These are phyloP conservation scores for Pugionium dolabratum DNA, from an alignment of 345 rosid genomes.

Conservation along the genomic window DNA sequence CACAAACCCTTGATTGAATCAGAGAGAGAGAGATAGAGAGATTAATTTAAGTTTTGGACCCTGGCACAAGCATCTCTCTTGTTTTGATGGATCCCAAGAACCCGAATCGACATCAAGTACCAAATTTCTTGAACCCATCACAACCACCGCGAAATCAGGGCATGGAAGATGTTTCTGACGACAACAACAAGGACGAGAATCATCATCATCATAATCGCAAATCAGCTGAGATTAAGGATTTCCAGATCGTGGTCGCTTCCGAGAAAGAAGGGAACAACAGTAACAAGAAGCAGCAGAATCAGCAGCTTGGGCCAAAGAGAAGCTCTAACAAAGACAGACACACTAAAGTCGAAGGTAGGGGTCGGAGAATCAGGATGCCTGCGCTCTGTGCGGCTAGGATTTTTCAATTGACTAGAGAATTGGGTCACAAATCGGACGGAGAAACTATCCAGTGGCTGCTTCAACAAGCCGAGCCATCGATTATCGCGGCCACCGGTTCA, in stretches of 20 bases:
- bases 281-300: slow-evolving; percentile 48
- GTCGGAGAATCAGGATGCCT: slow-evolving; percentile 96
- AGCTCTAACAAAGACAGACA: slow-evolving; percentile 95
- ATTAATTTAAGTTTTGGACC: slow-evolving; percentile 33
- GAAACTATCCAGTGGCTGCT: slow-evolving; percentile 96
- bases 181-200: slow-evolving; percentile 33
- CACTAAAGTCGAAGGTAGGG: slow-evolving; percentile 94
- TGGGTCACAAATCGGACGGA: slow-evolving; percentile 97
- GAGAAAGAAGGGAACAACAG: slow-evolving; percentile 64
- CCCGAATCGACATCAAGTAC: slow-evolving; percentile 45
- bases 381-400: slow-evolving; percentile 97
- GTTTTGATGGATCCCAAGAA: slow-evolving; percentile 48
- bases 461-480: slow-evolving; percentile 94
- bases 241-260: slow-evolving; percentile 63
- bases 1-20: slow-evolving; percentile 33
- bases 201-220: slow-evolving; percentile 32
- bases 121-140: slow-evolving; percentile 65
- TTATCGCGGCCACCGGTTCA: slow-evolving; percentile 84
- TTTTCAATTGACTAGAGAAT: slow-evolving; percentile 91
- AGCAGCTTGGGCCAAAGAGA: slow-evolving; percentile 72
- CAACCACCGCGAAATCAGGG: slow-evolving; percentile 42
- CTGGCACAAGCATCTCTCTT: slow-evolving; percentile 18
- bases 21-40: slow-evolving; percentile 22
- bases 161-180: slow-evolving; percentile 33
- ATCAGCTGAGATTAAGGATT: slow-evolving; percentile 68